These are phyloP conservation scores for Rhododendron griersonianum DNA, from an alignment of 148 eudicot species.

Conservation along the genomic window DNA sequence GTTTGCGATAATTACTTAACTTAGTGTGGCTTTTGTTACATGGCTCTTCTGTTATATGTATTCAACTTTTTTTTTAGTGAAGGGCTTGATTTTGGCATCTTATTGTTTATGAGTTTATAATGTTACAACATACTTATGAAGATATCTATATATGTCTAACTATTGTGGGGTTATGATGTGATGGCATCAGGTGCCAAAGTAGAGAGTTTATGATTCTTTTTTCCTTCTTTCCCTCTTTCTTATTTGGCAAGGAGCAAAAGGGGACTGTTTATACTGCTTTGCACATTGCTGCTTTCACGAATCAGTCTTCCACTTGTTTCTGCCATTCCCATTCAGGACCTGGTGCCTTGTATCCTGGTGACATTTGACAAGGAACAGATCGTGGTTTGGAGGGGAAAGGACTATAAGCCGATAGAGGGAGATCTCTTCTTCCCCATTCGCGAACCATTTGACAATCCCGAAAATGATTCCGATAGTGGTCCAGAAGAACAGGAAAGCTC, in stretches of 20 bases:
- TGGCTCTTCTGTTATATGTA: not conserved
- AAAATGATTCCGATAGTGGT: conserved; percentile 28
- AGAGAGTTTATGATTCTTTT: not conserved
- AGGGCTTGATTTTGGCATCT: not conserved
- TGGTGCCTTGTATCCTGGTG: conserved; percentile 79
- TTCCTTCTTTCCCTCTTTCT: not conserved
- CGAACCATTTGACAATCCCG: conserved; percentile 31
- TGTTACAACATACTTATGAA: not conserved
- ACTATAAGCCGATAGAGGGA: conserved; percentile 47
- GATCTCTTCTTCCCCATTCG: conserved; percentile 38
- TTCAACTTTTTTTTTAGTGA: not conserved
- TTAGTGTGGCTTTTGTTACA: not conserved
- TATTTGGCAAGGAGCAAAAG: not conserved
- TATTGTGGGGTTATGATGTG: not conserved
- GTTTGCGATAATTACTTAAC: not conserved
- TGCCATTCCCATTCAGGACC: conserved; percentile 42
- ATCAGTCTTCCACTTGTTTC: not conserved
- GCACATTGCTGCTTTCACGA: not conserved
- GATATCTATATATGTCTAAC: not conserved
- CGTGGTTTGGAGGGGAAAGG: conserved; percentile 79
- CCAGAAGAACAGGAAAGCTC: conserved; percentile 8
- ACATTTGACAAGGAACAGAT: conserved; percentile 83
- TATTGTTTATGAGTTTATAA: not conserved
- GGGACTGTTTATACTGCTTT: not conserved
- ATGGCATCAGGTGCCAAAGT: not conserved